phyloP scores from a whole-genome alignment of 1,284 basidiomycete genomes.

The Golubevia sp. region DNA sequence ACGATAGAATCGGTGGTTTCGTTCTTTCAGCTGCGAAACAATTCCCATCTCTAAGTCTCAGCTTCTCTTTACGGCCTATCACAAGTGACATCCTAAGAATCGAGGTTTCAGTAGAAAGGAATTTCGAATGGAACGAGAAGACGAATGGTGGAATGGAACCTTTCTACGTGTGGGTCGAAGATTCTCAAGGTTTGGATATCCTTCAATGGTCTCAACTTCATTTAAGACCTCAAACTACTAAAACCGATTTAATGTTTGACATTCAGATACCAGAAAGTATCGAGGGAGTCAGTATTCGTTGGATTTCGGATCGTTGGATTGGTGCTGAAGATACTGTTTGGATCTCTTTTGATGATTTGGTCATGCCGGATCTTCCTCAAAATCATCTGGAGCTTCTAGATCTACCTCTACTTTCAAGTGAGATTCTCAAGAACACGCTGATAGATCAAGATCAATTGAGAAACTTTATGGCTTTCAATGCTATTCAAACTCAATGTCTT shows the following conservation, averaged over 20 bases:
- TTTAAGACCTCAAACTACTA: constrained; percentile 72
- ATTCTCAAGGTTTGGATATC: constrained; percentile 77
- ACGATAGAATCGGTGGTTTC: constrained; percentile 80
- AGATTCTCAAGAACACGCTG: constrained; percentile 66
- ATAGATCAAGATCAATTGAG: constrained; percentile 63
- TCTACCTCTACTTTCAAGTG: constrained; percentile 76
- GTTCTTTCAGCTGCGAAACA: constrained; percentile 80
- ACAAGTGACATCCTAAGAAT: constrained; percentile 83
- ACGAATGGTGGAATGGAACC: constrained; percentile 79
- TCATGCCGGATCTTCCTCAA: constrained; percentile 75
- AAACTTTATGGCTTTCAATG: constrained; percentile 72
- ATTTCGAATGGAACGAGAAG: constrained; percentile 83
- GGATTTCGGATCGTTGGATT: constrained; percentile 90
- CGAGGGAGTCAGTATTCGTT: constrained; percentile 68
- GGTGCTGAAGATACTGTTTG: constrained; percentile 79
- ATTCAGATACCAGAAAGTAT: constrained; percentile 68
- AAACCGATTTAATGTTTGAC: constrained; percentile 69
- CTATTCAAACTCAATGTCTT: constrained; percentile 86
- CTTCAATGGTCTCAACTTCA: constrained; percentile 78
- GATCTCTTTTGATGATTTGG: constrained; percentile 72
- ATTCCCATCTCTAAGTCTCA: constrained; percentile 78
- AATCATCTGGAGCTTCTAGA: constrained; percentile 76
- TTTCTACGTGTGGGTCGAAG: constrained; percentile 96
- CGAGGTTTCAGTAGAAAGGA: constrained; percentile 69
- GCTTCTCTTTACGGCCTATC: constrained; percentile 72